These are phyloP conservation scores for Calonectria multiphialidica DNA, from an alignment of 2,329 filamentous ascomycete species.

Conservation along the genomic window DNA sequence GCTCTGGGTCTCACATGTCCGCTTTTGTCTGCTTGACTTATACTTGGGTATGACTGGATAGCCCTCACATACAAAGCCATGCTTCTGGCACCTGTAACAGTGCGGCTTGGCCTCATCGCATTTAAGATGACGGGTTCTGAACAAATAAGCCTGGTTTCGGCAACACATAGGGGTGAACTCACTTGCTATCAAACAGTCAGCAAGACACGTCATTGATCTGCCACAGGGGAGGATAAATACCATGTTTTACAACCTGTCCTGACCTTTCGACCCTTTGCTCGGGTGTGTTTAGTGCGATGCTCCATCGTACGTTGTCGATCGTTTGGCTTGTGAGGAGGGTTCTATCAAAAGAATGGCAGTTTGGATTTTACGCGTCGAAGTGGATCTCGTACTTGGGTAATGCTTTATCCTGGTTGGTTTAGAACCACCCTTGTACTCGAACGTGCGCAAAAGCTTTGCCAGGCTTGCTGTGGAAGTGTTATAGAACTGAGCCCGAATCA, in stretches of 20 bases:
- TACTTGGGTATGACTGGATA: slow-evolving; percentile 13
- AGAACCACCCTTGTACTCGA: too few species aligned
- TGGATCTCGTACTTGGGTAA: too few species aligned
- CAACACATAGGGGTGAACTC: not conserved
- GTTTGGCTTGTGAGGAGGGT: too few species aligned
- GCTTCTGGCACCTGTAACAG: slow-evolving; percentile 33
- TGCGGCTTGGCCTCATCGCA: slow-evolving; percentile 44
- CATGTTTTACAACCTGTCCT: not conserved
- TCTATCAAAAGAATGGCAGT: too few species aligned
- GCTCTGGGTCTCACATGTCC: not conserved
- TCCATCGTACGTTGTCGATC: too few species aligned
- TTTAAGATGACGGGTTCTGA: slow-evolving; percentile 38
- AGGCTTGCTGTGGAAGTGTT: too few species aligned
- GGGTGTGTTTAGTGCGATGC: not conserved
- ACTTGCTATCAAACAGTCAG: not conserved
- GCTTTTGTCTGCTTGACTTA: not conserved
- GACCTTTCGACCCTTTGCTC: not conserved
- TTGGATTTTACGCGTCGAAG: too few species aligned
- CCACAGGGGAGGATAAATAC: not conserved
- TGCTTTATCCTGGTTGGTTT: too few species aligned
- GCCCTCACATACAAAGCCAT: slow-evolving; percentile 38
- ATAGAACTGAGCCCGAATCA: too few species aligned
- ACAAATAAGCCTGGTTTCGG: not conserved
- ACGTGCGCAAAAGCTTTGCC: too few species aligned
- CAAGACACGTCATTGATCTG: not conserved